Evolutionary conservation across 2,329 filamentous ascomycete genomes (phyloP), one percentile per base, ranked within the genome.

Genomic region (Leptosphaerulina australis): DNA sequence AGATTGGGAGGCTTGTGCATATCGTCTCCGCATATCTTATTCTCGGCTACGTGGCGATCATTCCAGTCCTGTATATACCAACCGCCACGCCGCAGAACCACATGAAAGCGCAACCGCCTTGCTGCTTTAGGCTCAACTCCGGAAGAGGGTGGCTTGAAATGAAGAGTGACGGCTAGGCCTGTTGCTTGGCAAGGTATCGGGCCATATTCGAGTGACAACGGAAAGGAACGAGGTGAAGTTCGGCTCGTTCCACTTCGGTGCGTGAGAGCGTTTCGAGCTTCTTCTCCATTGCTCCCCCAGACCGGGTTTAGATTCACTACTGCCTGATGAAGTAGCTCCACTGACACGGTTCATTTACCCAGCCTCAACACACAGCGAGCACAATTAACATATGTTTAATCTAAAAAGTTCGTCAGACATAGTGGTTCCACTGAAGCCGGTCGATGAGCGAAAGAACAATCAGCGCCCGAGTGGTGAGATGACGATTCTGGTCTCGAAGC

Each of bases 31-130:
- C 53, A 64, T 68, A 67, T 49, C 58, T 61, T 52, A 63, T 60
- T 61, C 59, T 67, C 63, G 68, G 68, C 60, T 69, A 69, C 67
- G 66, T 69, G 66, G 59, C 60, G 64, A 69, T 69, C 62, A 56
- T 59, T 54, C 58, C 59, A 39, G 37, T 53, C 45, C 30, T 59
- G 56, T 57, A 56, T 62, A 64, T 50, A 48, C 43, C 45, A 55
- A 48, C 50, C 55, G 58, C 55, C 48, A 61, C 56, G 58, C 61
- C 49, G 56, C 51, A 58, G 49, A 47, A 56, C 68, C 66, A 69
- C 65, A 69, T 70, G 68, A 61, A 62, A 62, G 54, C 35, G 28
- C 41, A 45, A 49, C 33, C 43, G 35, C 50, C 47, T 53, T 53
- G 54, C 50, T 44, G 43, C 44, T 41, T 54, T 48, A 30, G 43